Base-by-base conservation (phyloP, 768 basidiomycete genomes). In the Naematelia encephala region DNA sequence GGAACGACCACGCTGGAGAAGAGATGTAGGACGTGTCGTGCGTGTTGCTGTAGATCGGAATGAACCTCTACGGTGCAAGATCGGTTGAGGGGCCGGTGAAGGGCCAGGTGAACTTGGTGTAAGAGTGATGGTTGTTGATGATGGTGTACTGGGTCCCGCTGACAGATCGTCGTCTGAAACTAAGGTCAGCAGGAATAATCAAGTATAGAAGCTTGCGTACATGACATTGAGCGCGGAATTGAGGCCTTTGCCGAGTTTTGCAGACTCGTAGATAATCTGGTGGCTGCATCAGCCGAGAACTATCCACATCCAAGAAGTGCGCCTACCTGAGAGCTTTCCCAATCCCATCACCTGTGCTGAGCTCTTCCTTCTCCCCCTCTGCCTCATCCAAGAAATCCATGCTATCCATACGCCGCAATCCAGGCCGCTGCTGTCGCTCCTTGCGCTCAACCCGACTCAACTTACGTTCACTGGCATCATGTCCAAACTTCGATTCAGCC, bases 371-470 rank as follows among this genome's bases (percentile, higher is more conserved):
- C 1, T n/a, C 60, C 4, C 57, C 56, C 16, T 57, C 30, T 23
- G 39, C 64, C 56, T 70, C 57, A 60, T 70, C 67, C 47, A 70
- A 39, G 46, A 74, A 69, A 55, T 68, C 68, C 69, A 72, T 69
- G 53, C 63, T 66, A 47, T 70, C 66, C 50, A 71, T 54, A 28
- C 69, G 43, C 30, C 61, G 62, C 55, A 71, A 46, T 1, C 69
- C 66, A 1, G 69, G 69, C 22, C 72, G 61, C 45, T 47, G 43
- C 16, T 26, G 25, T 19, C 39, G 44, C 21, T 49, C 48, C 39
- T 57, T 26, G 14, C 67, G 55, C 47, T 65, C 63, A 39, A 56
- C 59, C 22, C 67, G 28, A 1, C 59, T 59, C 54, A 62, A 4
- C 48, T 69, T 69, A 56, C 61, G 49, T 25, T 66, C 64, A 12